Conservation (phyloP, 1,139 yeast genomes). For the Zygoascus hellenicus region DNA sequence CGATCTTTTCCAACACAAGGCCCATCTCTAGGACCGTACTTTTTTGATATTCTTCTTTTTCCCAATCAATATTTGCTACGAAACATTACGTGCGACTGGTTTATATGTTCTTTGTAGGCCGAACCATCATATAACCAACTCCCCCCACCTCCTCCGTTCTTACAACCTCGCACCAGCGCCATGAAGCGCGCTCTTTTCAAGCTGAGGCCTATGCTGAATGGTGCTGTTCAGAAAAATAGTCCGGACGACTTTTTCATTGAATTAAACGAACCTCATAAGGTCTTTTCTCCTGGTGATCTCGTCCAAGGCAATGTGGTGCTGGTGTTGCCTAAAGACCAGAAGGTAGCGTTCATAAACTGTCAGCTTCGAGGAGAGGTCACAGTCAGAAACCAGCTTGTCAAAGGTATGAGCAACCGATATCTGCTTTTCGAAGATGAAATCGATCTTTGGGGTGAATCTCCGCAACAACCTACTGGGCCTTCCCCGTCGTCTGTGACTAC, state of each 20-base stretch:
- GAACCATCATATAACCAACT: too few species aligned
- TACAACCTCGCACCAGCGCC: neutral
- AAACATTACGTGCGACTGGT: too few species aligned
- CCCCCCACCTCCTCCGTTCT: neutral
- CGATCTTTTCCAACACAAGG: too few species aligned
- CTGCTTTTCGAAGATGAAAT: constrained; percentile 60
- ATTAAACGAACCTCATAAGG: constrained; percentile 66
- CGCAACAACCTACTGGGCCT: neutral
- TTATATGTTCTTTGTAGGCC: too few species aligned
- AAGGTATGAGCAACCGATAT: constrained; percentile 31
- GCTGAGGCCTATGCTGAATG: constrained; percentile 18
- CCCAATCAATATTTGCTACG: too few species aligned
- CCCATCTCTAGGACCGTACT: too few species aligned
- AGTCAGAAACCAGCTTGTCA: constrained; percentile 40
- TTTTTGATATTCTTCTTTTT: too few species aligned
- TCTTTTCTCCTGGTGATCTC: constrained; percentile 62
- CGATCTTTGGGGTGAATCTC: constrained; percentile 52
- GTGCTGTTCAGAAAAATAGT: constrained; percentile 13
- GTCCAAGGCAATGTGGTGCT: constrained; percentile 40
- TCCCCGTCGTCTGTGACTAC: neutral
- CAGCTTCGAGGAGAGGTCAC: constrained; percentile 29
- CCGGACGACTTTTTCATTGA: constrained; percentile 57
- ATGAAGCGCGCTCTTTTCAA: constrained; percentile 14
- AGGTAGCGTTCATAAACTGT: constrained; percentile 25
- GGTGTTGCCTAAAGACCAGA: constrained; percentile 26